phyloP scores from a whole-genome alignment of 2,329 filamentous ascomycete species.

The Blastomyces parvus region DNA sequence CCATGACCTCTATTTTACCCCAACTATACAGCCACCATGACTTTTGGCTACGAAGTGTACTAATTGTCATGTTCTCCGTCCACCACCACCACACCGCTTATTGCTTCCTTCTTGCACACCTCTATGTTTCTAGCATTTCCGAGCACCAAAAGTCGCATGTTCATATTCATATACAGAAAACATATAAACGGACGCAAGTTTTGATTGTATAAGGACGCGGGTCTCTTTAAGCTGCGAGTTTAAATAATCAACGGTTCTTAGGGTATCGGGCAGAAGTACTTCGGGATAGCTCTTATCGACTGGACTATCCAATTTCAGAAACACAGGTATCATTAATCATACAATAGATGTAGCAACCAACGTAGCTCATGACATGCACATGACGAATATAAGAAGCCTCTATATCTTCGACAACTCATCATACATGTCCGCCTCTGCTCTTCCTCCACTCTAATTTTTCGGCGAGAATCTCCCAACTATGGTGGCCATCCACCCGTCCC shows the following conservation, averaged over 20 bases:
- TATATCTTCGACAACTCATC: background rate
- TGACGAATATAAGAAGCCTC: background rate
- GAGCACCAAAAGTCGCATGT: background rate
- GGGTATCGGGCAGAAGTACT: background rate
- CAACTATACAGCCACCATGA: background rate
- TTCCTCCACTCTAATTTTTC: conserved; percentile 59
- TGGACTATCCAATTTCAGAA: background rate
- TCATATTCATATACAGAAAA: background rate
- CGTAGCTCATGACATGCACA: background rate
- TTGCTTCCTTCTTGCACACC: background rate
- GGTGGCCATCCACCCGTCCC: conserved; percentile 62
- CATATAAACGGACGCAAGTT: background rate
- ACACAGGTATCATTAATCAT: background rate
- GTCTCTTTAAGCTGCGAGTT: background rate
- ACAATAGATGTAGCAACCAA: background rate
- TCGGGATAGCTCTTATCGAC: background rate
- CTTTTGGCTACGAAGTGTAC: background rate
- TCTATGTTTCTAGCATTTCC: background rate
- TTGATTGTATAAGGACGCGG: background rate
- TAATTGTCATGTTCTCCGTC: background rate
- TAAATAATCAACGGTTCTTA: background rate
- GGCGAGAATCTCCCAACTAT: conserved; percentile 68
- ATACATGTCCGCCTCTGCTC: conserved; percentile 2
- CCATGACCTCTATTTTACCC: background rate
- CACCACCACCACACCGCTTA: background rate